Evolutionary conservation across 106 monocot species (phyloP), one percentile per base, ranked within the genome.

Genomic region (Allium fistulosum): DNA sequence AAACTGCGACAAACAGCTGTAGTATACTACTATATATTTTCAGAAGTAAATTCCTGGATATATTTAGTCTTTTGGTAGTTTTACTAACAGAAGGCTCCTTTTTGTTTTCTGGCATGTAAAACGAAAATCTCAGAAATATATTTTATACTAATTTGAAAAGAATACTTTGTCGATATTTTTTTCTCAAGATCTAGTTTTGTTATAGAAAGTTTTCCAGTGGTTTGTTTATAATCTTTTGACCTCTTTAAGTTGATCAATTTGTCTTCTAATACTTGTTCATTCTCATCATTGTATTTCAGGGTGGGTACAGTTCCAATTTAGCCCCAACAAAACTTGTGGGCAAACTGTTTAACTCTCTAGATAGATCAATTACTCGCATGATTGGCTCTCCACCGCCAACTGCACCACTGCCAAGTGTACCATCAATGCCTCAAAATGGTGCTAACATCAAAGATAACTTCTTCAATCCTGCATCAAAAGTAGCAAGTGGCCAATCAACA

Each of bases 321-420:
- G 93, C 84, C 61, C 85, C 99, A 61, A 65, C 77, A 52, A 99
- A 99, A 80, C 59, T 99, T 53, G 93, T 99, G 45, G 93, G 90
- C 26, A 99, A 93, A 76, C 45, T 99, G 45, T 81, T 99, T 56
- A 93, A 75, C 60, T 83, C 93, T 52, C 75, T 99, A 59, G 99
- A 99, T 76, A 84, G 75, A 71, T 87, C 93, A 11, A 82, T 99
- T 74, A 77, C 82, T 59, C 87, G 90, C 50, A 90, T 99, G 81
- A 99, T 99, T 62, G 99, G 99, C 69, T 68, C 90, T 50, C 94
- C 90, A 18, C 69, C 92, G 46, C 37, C 37, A 37, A 37, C 37
- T 37, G 37, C 37, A 37, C 37, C 37, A 37, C 37, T 37, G 37
- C 37, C 37, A 37, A 37, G 37, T 37, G 71, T 88, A 13, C 90